A percentile compares a stretch with the other conserved stretches of the same genome.
Conservation (phyloP, 352 stramenopile genomes). For the Pythium folliculosum region DNA sequence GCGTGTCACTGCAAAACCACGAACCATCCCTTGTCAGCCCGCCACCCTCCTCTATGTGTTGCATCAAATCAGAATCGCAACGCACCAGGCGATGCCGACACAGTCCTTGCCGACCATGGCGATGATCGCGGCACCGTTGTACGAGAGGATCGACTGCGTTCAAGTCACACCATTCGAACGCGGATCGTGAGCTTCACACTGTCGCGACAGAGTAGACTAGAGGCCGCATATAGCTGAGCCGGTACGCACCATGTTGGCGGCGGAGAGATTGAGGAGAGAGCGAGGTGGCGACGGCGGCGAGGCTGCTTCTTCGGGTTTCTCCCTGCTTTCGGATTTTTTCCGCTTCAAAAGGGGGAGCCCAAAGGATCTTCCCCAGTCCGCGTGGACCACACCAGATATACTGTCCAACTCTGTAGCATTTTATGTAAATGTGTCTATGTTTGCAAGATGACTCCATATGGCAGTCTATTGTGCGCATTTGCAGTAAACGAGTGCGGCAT, state of each 20-base stretch:
- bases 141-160: slow-evolving; percentile 88
- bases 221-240: neutral
- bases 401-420: neutral
- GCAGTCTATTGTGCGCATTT: neutral
- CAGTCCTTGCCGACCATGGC: slow-evolving; percentile 99
- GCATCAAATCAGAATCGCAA: neutral
- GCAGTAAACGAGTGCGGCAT: neutral
- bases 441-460: neutral
- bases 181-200: slow-evolving; percentile 10
- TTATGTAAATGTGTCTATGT: neutral
- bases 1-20: slow-evolving; percentile 84
- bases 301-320: slow-evolving; percentile 15
- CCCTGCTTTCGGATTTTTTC: slow-evolving; percentile 15
- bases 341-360: slow-evolving; percentile 21
- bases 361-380: slow-evolving; percentile 12
- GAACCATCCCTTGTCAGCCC: neutral
- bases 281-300: neutral
- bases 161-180: slow-evolving; percentile 7
- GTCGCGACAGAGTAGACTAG: neutral
- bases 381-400: slow-evolving; percentile 25
- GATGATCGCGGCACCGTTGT: slow-evolving; percentile 99
- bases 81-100: slow-evolving; percentile 96
- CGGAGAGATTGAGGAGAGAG: neutral
- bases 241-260: slow-evolving; percentile 20
- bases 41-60: neutral